A percentile compares a stretch with the other conserved stretches of the same genome.
These are phyloP conservation scores for Pyrenophora tritici-repentis DNA, from an alignment of 2,329 filamentous ascomycete genomes.

Conservation along the genomic window DNA sequence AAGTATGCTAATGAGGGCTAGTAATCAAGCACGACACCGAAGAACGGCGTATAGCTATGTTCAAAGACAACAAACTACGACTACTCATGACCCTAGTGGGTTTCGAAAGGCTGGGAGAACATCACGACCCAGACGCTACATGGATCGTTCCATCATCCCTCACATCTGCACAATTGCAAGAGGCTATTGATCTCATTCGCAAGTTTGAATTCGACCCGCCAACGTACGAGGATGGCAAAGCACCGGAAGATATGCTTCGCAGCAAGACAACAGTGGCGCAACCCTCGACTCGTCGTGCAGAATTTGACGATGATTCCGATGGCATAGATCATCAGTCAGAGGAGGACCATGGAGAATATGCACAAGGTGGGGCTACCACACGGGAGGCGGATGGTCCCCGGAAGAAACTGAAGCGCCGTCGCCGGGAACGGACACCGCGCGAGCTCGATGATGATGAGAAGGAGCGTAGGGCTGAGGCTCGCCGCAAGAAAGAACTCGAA, in stretches of 20 bases:
- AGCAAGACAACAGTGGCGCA: slow-evolving; percentile 63
- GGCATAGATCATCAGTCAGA: slow-evolving; percentile 62
- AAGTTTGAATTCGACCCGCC: slow-evolving; percentile 79
- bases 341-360: slow-evolving; percentile 65
- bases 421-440: slow-evolving; percentile 58
- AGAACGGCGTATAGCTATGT: slow-evolving; percentile 72
- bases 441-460: slow-evolving; percentile 67
- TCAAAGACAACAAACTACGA: slow-evolving; percentile 86
- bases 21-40: slow-evolving; percentile 64
- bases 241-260: slow-evolving; percentile 78
- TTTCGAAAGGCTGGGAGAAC: slow-evolving; percentile 66
- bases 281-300: slow-evolving; percentile 53
- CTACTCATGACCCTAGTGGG: slow-evolving; percentile 80
- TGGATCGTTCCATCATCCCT: slow-evolving; percentile 78
- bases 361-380: slow-evolving; percentile 68
- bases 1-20: slow-evolving; percentile 26
- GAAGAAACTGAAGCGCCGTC: slow-evolving; percentile 62
- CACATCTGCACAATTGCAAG: slow-evolving; percentile 67
- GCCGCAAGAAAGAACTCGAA: slow-evolving; percentile 72
- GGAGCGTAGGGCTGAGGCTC: slow-evolving; percentile 63
- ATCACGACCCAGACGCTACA: slow-evolving; percentile 74
- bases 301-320: slow-evolving; percentile 73
- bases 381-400: slow-evolving; percentile 59
- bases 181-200: slow-evolving; percentile 73
- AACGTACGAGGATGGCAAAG: slow-evolving; percentile 73